A percentile compares a stretch with the other conserved stretches of the same genome.
These are phyloP conservation scores for Yarrowia porcina DNA, from an alignment of 805 yeast genomes.

Conservation along the genomic window DNA sequence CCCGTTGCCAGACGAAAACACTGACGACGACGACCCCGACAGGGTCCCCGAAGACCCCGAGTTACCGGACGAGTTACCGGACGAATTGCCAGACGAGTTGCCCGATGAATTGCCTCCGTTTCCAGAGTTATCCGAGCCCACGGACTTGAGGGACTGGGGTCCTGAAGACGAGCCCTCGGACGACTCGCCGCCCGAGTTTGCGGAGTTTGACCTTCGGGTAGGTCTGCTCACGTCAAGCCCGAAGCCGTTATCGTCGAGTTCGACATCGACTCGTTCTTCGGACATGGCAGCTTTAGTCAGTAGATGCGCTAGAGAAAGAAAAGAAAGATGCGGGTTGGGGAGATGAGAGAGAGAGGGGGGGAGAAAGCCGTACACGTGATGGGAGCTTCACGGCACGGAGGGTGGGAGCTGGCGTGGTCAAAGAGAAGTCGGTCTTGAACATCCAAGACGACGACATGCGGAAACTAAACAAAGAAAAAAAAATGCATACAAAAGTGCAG, in stretches of 20 bases:
- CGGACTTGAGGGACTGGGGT: neutral
- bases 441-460: neutral
- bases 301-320: neutral
- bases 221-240: constrained; percentile 10
- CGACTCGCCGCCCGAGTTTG: constrained; percentile 1
- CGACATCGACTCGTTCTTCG: constrained; percentile 11
- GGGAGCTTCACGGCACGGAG: no score
- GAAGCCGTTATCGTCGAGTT: constrained; percentile 18
- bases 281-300: constrained; percentile 4
- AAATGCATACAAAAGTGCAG: constrained; percentile 2
- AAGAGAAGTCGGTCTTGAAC: neutral
- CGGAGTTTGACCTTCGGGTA: constrained; percentile 1
- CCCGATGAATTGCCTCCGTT: neutral
- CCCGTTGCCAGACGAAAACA: neutral
- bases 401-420: neutral
- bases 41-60: neutral
- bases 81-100: neutral
- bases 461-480: constrained; percentile 12
- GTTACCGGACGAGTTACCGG: neutral
- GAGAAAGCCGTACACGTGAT: no score
- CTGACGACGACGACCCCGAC: neutral
- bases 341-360: neutral
- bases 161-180: constrained; percentile 1
- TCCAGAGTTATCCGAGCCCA: neutral
- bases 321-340: neutral